Evolutionary conservation across 805 yeast species (phyloP), one percentile per base, ranked within the genome.

Genomic region (Kluyveromyces nonfermentans): DNA sequence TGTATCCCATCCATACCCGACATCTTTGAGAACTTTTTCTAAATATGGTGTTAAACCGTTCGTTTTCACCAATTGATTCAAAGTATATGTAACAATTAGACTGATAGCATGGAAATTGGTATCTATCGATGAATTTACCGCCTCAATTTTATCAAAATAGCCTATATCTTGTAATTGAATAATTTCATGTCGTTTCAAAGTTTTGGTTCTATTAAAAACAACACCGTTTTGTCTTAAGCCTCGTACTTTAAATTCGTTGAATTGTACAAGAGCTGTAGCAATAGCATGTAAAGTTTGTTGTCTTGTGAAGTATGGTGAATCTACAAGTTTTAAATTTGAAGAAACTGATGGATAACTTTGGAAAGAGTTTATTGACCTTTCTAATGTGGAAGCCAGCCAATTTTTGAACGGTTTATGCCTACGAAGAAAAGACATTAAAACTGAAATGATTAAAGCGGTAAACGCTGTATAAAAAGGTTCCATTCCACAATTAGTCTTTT

Each of bases 111-210:
- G 50, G 42, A 70, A 72, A 60, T 87, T 86, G 9, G 53, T 55
- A 5, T 51, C 59, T 5, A 79, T 69, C 10, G 72, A 64, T 1
- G 50, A 47, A 46, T 82, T 85, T 1, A 80, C 69, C 7, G 54
- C 49, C 15, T 67, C 60, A 40, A 85, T 59, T 50, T 83, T 78
- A 17, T 67, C 62, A 22, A 71, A 48, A 64, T 84, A 80, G 0
- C 82, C 80, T 1, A 74, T 68, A 19, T 70, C 62, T 9, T 65
- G 68, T 44, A 58, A 46, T 35, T 56, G 57, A 3, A 46, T 44
- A 6, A 44, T 32, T n/a, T 31, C 30, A 8, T 22, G 34, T 10
- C 42, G 44, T 3, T 36, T 18, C 18, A 58, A 20, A 14, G 44
- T 47, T 28, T 35, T 49, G 7, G 59, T 44, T 31, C 59, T 45